Evolutionary conservation across 2,329 filamentous ascomycete genomes (phyloP), one percentile per base, ranked within the genome.

Genomic region (Ceratocystiopsis sp.): DNA sequence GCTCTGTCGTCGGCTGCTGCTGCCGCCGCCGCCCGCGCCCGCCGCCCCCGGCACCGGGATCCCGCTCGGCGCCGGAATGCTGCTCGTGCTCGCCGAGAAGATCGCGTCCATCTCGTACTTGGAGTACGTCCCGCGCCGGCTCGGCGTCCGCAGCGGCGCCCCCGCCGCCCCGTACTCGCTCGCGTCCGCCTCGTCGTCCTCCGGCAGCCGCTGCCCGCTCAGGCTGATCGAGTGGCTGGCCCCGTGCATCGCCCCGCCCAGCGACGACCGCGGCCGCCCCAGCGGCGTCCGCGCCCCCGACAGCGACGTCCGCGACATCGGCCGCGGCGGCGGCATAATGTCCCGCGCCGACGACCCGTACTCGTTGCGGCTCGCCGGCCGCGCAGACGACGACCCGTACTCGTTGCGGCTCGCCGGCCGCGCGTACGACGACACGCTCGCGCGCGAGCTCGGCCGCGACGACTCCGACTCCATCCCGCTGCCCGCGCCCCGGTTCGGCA

Each of bases 391-490:
- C 32, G 33, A 71, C 25, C 2, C 25, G 10, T 29, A 29, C 9
- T 29, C 25, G 16, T 62, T 64, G 46, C 72, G 64, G 46, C 72
- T 76, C 3, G 62, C 57, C 1, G 73, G 71, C 37, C 72, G 64
- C 37, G 67, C 68, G 45, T 68, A 69, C 41, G 67, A 69, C 42
- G 71, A 67, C 45, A 67, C 61, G 55, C 78, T 82, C 52, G 80
- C 75, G 49, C 82, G 76, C 54, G 82, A 87, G 61, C 75, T 81
- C 15, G 84, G 82, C 33, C 83, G 76, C 51, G 75, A 79, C 50
- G 69, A 63, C 17, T 65, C 60, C 15, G 59, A 53, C 34, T 59
- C 57, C 55, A 60, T 29, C 55, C 38, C 36, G 29, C 41, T 53
- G 42, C 58, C 53, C 47, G 62, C 64, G 41, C 63, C 64, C 37